Conservation (phyloP, 2,329 filamentous ascomycete genomes). For the Tolypocladium ophioglossoides region DNA sequence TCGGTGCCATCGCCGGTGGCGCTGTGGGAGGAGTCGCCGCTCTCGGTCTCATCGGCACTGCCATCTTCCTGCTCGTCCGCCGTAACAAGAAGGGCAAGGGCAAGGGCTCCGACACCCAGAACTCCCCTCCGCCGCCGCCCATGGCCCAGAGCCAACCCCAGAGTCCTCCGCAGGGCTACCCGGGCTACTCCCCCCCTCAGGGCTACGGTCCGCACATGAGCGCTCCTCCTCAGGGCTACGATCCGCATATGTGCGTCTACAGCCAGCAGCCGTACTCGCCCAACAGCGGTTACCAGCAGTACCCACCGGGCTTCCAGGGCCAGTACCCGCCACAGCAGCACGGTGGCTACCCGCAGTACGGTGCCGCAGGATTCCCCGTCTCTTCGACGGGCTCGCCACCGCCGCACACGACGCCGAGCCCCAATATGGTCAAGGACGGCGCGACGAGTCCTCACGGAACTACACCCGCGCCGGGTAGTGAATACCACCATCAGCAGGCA, state of each 20-base stretch:
- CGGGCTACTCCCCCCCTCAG: conserved; percentile 4
- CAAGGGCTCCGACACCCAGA: conserved; percentile 3
- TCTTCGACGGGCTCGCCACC: conserved; percentile 14
- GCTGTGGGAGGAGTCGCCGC: conserved; percentile 33
- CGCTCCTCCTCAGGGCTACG: conserved; percentile 1
- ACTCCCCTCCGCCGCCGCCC: conserved; percentile 7
- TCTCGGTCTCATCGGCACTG: conserved; percentile 28
- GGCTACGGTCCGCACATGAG: conserved; percentile 2
- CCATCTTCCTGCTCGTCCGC: conserved; percentile 29
- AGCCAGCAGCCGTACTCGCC: conserved; percentile 9
- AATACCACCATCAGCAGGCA: conserved; percentile 5
- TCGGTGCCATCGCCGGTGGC: conserved; percentile 35
- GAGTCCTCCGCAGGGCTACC: conserved; percentile 15
- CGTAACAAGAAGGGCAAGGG: conserved; percentile 18
- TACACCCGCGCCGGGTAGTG: conserved; percentile 2
- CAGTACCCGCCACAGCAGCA: conserved; percentile 11
- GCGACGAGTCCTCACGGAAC: not conserved
- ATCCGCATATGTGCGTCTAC: conserved; percentile 8
- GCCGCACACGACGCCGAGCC: conserved; percentile 19
- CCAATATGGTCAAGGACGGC: conserved; percentile 11
- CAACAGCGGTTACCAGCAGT: conserved; percentile 3
- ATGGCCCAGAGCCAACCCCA: conserved; percentile 10
- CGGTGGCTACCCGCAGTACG: conserved; percentile 3
- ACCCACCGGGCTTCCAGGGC: not conserved
- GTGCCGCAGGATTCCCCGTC: not conserved